Percentiles rank a stretch among this genome's conserved stretches.
Evolutionary conservation across 345 rosid species (phyloP).

Genomic region (Syzygium grande): DNA sequence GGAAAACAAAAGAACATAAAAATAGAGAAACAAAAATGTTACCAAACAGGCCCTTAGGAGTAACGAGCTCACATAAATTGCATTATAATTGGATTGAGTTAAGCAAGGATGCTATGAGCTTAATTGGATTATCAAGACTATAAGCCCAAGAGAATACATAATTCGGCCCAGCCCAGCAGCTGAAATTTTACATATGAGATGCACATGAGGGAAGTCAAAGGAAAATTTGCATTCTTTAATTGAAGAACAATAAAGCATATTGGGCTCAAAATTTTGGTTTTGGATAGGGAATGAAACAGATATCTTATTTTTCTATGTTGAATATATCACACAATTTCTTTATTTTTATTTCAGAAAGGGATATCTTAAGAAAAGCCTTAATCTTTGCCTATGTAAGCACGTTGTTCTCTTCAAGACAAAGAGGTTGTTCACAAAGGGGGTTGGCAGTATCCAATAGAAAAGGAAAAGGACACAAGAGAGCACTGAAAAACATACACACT

Average conservation of each 20-base stretch:
- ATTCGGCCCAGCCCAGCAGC: background rate
- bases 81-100: background rate
- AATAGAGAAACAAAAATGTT: too few species aligned
- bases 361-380: background rate
- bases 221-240: background rate
- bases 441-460: background rate
- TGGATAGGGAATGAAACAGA: background rate
- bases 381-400: background rate
- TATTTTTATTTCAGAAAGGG: background rate
- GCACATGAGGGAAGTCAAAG: background rate
- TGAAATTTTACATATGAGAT: background rate
- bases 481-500: rapidly evolving
- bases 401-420: background rate
- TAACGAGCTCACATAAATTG: background rate
- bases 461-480: background rate
- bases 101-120: background rate
- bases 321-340: background rate
- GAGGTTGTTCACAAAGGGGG: background rate
- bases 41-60: background rate
- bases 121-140: background rate
- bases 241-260: background rate
- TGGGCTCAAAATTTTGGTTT: background rate
- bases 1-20: too few species aligned
- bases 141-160: background rate
- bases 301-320: background rate